Evolutionary conservation across 2,329 filamentous ascomycete species (phyloP).

Genomic region (Colletotrichum sublineola): DNA sequence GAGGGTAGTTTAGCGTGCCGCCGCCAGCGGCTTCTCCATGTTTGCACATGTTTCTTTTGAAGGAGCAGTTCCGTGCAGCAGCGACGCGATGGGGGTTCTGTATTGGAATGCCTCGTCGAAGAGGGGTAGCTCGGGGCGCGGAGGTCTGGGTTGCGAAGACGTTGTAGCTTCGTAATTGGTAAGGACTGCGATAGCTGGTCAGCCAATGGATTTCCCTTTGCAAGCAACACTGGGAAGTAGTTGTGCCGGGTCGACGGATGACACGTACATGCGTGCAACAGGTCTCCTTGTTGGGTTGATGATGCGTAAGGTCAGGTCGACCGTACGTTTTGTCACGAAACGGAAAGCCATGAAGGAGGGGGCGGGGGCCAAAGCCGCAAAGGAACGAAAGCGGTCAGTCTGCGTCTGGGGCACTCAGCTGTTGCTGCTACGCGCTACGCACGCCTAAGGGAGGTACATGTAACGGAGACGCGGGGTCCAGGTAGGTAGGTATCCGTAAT

Average conservation of each 20-base stretch:
- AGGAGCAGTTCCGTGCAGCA: conserved; percentile 41
- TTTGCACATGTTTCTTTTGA: conserved; percentile 43
- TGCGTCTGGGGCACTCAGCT: conserved; percentile 25
- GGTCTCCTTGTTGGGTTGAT: conserved; percentile 25
- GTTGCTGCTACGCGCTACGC: conserved; percentile 23
- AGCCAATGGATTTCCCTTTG: not conserved
- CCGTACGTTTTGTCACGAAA: conserved; percentile 34
- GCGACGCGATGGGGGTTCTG: conserved; percentile 39
- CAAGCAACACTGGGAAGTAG: not conserved
- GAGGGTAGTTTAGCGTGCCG: conserved; percentile 52
- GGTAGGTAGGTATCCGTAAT: conserved; percentile 3
- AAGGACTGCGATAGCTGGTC: conserved; percentile 11
- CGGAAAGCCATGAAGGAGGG: conserved; percentile 38
- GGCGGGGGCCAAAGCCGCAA: conserved; percentile 34
- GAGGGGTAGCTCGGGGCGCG: conserved; percentile 28
- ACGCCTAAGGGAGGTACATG: conserved; percentile 38
- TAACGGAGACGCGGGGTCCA: conserved; percentile 36
- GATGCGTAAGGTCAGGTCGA: conserved; percentile 36
- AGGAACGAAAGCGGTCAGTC: conserved; percentile 40
- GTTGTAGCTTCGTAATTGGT: conserved; percentile 27
- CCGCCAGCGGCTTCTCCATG: conserved; percentile 35
- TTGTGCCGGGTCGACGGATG: not conserved
- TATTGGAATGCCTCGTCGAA: conserved; percentile 20
- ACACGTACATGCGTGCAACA: conserved; percentile 33
- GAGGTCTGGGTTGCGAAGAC: conserved; percentile 23